Conservation (phyloP, 176 grass and related monocot species). For the Aegilops bicornis region DNA sequence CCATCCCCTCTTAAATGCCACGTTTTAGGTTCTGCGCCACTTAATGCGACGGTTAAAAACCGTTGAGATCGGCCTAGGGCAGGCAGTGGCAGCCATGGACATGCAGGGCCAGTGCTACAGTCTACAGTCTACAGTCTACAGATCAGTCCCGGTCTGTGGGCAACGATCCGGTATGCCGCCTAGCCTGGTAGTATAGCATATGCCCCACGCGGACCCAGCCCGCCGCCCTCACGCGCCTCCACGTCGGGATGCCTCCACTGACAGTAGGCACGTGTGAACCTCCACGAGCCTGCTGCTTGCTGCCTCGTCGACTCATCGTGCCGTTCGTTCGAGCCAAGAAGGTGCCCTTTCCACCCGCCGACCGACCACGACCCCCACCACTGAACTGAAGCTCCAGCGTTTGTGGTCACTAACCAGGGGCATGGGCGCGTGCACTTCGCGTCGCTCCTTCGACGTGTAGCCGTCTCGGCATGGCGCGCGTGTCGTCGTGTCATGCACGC, state of each 20-base stretch:
- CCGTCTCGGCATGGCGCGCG: too few relatives aligned
- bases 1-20: background rate
- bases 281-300: background rate
- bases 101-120: background rate
- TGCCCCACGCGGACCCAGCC: too few relatives aligned
- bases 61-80: constrained; percentile 23
- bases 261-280: background rate
- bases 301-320: too few relatives aligned
- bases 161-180: background rate
- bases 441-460: too few relatives aligned
- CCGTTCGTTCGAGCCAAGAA: background rate
- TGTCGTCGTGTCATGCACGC: too few relatives aligned
- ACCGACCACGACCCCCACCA: background rate
- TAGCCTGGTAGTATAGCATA: background rate
- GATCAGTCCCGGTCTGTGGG: background rate
- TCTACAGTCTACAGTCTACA: background rate
- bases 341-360: background rate
- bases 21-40: background rate
- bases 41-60: constrained; percentile 47
- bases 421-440: background rate
- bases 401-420: background rate
- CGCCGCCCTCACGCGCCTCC: background rate
- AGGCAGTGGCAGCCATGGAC: background rate
- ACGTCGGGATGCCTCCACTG: background rate
- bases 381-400: background rate